Evolutionary conservation across 768 basidiomycete species (phyloP), one percentile per base, ranked within the genome.

Genomic region (Mycena pura): DNA sequence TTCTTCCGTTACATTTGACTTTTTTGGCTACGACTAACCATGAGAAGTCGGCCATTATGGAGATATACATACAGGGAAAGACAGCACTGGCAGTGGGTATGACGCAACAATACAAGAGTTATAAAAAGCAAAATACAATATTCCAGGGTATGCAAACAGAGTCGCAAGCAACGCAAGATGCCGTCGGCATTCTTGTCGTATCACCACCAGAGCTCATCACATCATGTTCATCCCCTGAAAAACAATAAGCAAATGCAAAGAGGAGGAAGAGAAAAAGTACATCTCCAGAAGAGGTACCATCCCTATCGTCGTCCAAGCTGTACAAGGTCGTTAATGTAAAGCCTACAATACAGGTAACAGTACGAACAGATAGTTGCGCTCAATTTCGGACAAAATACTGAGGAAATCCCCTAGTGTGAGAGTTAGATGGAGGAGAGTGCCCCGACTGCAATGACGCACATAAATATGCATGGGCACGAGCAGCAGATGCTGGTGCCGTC

Each of bases 311-410:
- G 73, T 90, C 86, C 73, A 90, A 78, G 72, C 87, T 87, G 63
- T 25, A 58, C 28, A 52, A 47, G 53, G 58, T 53, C 21, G 31
- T 49, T 59, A 64, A 69, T 60, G 21, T 57, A 34, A 57, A 22
- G 57, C 32, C 10, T 50, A 24, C 47, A 39, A 64, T 22, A 53
- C 38, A 40, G n/a, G 31, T 17, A 27, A 63, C 41, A 38, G 31
- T 46, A 83, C 85, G 70, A 67, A 91, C 89, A 92, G 75, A 80
- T 96, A 96, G 74, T 95, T 92, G 63, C 90, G 81, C 70, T 96
- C 95, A 67, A 96, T 95, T 77, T 96, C 95, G 34, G 90, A 92
- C 41, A 96, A 74, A 65, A 96, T 95, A 50, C 90, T 92, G 25
- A 96, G 77, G 76, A 96, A 96, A 78, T 96, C 94, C 92, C 92